Base-by-base conservation (phyloP, 805 yeast genomes). In the Myxozyma melibiosi region DNA sequence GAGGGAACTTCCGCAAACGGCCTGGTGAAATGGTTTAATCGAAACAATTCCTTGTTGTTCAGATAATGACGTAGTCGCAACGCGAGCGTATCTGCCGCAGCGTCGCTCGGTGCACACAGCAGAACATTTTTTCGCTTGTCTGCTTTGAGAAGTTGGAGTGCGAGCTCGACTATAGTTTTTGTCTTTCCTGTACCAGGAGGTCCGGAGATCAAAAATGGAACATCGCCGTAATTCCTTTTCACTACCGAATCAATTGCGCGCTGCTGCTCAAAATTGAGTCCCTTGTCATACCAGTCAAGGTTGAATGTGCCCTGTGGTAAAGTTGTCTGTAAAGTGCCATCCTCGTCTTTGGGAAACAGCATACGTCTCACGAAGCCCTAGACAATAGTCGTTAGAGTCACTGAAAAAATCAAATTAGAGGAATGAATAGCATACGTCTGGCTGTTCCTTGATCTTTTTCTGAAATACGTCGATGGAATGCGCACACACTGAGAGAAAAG, bases 151-250 rank as follows among this genome's bases (percentile, higher is more conserved):
- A 60, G 47, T 42, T 60, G 61, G 8, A 60, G 55, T 3, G 61
- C 62, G 8, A 57, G 33, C 37, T 60, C 61, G n/a, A 58, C 63
- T 13, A 60, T 53, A 0, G 64, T 60, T 35, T 57, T 60, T 13
- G 64, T 60, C 46, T 58, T 58, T 28, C 63, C 63, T 6, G 63
- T 58, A 6, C 63, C 63, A 1, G 63, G 63, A 3, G 60, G 64
- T 11, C 61, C 61, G 2, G 63, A 60, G 22, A 60, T 53, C 25
- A 57, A 41, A 50, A 53, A 60, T 24, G 64, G 64, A 22, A 57
- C 55, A 25, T 51, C 25, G 2, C 64, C 64, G 16, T 60, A 57
- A 31, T 53, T 45, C 9, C 51, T 42, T 25, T 28, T 46, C 16
- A 60, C 33, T 11, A 60, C 41, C 14, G 63, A 44, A 37, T 57